Base-by-base conservation (phyloP, 225 moss, liverwort and hornwort species). In the Marchantia paleacea region DNA sequence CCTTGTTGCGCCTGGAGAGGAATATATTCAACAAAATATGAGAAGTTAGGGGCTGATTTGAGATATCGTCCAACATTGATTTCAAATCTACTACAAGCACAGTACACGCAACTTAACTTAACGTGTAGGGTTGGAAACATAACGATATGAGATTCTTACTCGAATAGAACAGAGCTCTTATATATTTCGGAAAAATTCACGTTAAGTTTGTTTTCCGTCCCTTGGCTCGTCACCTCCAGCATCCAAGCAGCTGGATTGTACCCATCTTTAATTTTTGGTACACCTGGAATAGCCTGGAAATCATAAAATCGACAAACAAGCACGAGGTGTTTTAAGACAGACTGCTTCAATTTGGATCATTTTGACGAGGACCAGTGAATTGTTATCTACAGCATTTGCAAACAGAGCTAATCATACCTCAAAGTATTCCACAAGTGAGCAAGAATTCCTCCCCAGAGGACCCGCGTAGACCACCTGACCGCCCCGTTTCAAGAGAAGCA, bases 201-300 rank as follows among this genome's bases (percentile, higher is more conserved):
- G 12, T 79, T 75, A 52, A 95, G 85, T 66, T 79, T 90, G 16
- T 69, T 84, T 73, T 95, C 95, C 49, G 79, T 75, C 25, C 83
- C 80, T 49, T 79, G 48, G 29, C 91, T 64, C 52, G 85, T 86
- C 49, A 93, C 85, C 80, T 95, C 95, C 71, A 95, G 75, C 95
- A 95, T 95, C 95, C 93, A 95, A 0, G 95, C 87, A 0, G 95
- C 95, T 73, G 95, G 95, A 81, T 95, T 95, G 80, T 87, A 81
- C 6, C 95, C 95, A 22, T 92, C 91, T 77, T 83, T 91, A 74
- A 93, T 93, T 54, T 83, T 90, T 0, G 91, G 90, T 3, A 93
- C 85, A 0, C 93, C 95, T 39, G 90, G 87, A 53, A 95, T 73
- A 83, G 90, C 88, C 93, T 93, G 69, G 7, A 67, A 2, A 18